Evolutionary conservation across 768 basidiomycete species (phyloP), one percentile per base, ranked within the genome.

Genomic region (Kwoniella shandongensis): DNA sequence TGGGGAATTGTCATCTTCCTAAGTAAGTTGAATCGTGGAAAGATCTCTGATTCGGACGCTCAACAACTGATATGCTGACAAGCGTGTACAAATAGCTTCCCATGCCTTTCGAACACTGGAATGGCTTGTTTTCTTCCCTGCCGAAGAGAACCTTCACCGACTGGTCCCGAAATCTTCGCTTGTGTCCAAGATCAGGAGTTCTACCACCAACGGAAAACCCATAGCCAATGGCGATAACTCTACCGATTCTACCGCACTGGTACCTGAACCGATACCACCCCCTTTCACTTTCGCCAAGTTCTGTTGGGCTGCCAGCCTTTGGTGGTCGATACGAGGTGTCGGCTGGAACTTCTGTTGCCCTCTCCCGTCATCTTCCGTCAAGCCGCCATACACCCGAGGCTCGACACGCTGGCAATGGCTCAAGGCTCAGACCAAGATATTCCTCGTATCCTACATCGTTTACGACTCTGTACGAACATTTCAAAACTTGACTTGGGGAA

Each of bases 241-340:
- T 27, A 26, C 32, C 11, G 8, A 15, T 30, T 15, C n/a, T 44
- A n/a, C n/a, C 12, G 53, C 44, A 12, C 20, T 63, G 15, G 38
- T 62, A 20, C 44, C 61, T 10, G 70, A 72, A 45, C 62, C 63
- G 8, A 47, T 72, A 30, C 68, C 70, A 5, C 50, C 41, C 4
- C 65, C 58, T 10, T 60, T 56, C 48, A 73, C 66, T 0, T 36
- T 56, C 25, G 62, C 63, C 12, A 73, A 73, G 41, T 44, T 73
- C 17, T 57, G 49, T 22, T 73, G 71, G 71, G 58, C 64, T 2
- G 30, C 23, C 10, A 56, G 56, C 13, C 53, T 67, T 10, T 64
- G 46, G 41, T 68, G 64, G 54, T 67, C 68, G 2, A 50, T 49
- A 2, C 49, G 71, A 10, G 68, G 71, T 26, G 59, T 73, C 11